Evolutionary conservation across 1,139 yeast species (phyloP).

Genomic region (Debaryomyces coudertii): DNA sequence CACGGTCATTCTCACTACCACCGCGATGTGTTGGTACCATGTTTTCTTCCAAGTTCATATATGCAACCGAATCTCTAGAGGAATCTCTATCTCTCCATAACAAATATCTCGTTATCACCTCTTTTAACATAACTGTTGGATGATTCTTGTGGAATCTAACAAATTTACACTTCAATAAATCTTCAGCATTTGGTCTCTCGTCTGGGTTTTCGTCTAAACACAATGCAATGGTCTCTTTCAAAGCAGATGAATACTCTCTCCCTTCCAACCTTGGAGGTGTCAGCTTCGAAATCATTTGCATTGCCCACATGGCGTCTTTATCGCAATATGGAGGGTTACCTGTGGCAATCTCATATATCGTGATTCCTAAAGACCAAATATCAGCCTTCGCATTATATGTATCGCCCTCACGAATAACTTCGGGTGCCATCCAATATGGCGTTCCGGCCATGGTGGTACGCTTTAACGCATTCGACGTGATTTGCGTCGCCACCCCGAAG

Average conservation of each 20-base stretch:
- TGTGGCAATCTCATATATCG: slow-evolving; percentile 91
- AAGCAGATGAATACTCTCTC: slow-evolving; percentile 68
- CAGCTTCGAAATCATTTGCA: slow-evolving; percentile 89
- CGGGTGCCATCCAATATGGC: slow-evolving; percentile 99
- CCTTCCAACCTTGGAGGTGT: slow-evolving; percentile 97
- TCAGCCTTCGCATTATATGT: slow-evolving; percentile 85
- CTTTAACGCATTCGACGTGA: slow-evolving; percentile 74
- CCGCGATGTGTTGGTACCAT: slow-evolving; percentile 5
- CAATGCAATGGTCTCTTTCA: slow-evolving; percentile 88
- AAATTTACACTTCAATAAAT: slow-evolving; percentile 71
- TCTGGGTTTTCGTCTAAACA: slow-evolving; percentile 93
- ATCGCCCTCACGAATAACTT: slow-evolving; percentile 92
- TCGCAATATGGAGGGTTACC: slow-evolving; percentile 98
- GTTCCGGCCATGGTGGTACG: slow-evolving; percentile 98
- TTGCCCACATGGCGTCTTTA: slow-evolving; percentile 91
- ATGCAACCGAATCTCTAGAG: slow-evolving; percentile 51
- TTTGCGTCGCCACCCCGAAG: slow-evolving; percentile 96
- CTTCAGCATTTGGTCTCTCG: slow-evolving; percentile 88
- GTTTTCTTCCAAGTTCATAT: slow-evolving; percentile 41
- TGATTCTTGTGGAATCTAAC: slow-evolving; percentile 61
- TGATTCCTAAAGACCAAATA: slow-evolving; percentile 93
- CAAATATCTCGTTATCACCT: slow-evolving; percentile 77
- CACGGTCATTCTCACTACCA: slow-evolving; percentile 19
- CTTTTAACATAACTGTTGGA: slow-evolving; percentile 67
- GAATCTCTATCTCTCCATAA: slow-evolving; percentile 71